phyloP scores from a whole-genome alignment of 2,329 filamentous ascomycete species.

The Fusarium sp. region DNA sequence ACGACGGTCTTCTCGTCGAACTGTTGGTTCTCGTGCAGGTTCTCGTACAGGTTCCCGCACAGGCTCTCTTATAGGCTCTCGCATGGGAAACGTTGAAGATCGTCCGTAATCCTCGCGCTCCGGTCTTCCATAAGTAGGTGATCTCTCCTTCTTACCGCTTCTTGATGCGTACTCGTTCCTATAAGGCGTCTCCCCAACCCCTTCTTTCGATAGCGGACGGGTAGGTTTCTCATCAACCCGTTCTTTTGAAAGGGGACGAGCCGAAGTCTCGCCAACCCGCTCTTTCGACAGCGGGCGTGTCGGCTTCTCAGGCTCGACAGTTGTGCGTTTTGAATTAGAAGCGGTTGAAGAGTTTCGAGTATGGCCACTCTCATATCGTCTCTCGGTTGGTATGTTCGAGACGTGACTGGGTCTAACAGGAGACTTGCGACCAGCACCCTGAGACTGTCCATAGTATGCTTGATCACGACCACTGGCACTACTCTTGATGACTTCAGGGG shows the following conservation, averaged over 20 bases:
- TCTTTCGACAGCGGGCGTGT: slow-evolving; percentile 53
- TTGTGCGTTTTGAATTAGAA: slow-evolving; percentile 49
- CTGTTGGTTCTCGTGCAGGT: slow-evolving; percentile 23
- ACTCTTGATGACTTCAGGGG: slow-evolving; percentile 60
- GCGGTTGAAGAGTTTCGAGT: slow-evolving; percentile 47
- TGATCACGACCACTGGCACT: slow-evolving; percentile 59
- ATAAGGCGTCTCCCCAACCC: slow-evolving; percentile 38
- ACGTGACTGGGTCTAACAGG: slow-evolving; percentile 51
- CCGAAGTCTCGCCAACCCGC: slow-evolving; percentile 37
- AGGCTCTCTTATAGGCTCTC: slow-evolving; percentile 33
- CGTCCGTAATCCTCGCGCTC: slow-evolving; percentile 43
- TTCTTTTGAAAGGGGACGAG: slow-evolving; percentile 53
- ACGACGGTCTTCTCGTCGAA: slow-evolving; percentile 32
- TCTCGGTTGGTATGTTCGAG: slow-evolving; percentile 48
- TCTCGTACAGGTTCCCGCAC: slow-evolving; percentile 31
- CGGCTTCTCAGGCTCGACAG: slow-evolving; percentile 46
- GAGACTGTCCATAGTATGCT: slow-evolving; percentile 51
- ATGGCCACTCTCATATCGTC: slow-evolving; percentile 45
- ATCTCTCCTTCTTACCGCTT: slow-evolving; percentile 51
- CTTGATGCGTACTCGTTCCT: slow-evolving; percentile 48
- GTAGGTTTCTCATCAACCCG: slow-evolving; percentile 40
- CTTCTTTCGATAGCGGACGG: slow-evolving; percentile 53
- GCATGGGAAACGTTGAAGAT: slow-evolving; percentile 28
- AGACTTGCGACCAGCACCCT: slow-evolving; percentile 38
- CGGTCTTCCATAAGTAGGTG: slow-evolving; percentile 46